Evolutionary conservation across 108 stramenopile genomes (phyloP).

Genomic region (Fistulifera solaris): DNA sequence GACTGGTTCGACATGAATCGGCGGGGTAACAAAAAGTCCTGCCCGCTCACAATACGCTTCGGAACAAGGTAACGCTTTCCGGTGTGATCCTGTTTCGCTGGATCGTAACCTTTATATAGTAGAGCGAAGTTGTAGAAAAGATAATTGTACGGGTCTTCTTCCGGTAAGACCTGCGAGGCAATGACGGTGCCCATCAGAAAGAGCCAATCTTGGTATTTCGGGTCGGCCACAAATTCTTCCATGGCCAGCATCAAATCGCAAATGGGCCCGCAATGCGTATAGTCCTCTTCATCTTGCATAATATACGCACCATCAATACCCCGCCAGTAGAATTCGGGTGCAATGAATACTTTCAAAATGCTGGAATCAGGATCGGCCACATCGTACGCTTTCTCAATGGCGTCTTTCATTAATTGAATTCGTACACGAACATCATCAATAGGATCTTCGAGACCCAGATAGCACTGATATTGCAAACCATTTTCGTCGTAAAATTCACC

Average conservation of each 20-base stretch:
- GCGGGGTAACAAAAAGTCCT: slow-evolving; percentile 46
- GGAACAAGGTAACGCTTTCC: slow-evolving; percentile 25
- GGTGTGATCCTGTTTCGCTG: slow-evolving; percentile 20
- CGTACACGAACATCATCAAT: slow-evolving; percentile 33
- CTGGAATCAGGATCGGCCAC: slow-evolving; percentile 5
- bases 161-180: slow-evolving; percentile 15
- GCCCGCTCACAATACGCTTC: slow-evolving; percentile 49
- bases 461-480: slow-evolving; percentile 31
- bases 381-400: slow-evolving; percentile 55
- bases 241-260: no score
- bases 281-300: slow-evolving; percentile 11
- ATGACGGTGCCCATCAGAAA: slow-evolving; percentile 69
- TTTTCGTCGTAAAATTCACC: slow-evolving; percentile 26
- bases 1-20: slow-evolving; percentile 29
- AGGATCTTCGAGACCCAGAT: slow-evolving; percentile 49
- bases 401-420: slow-evolving; percentile 46
- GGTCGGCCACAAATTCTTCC: slow-evolving; percentile 43
- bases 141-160: slow-evolving; percentile 6
- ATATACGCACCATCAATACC: slow-evolving; percentile 42
- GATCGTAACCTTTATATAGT: slow-evolving; percentile 58
- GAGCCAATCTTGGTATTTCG: slow-evolving; percentile 56
- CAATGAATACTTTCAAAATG: slow-evolving; percentile 57
- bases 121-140: slow-evolving; percentile 74
- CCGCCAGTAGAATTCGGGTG: slow-evolving; percentile 66
- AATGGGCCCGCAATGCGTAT: background rate